Conservation (phyloP, 768 basidiomycete genomes). For the Multifurca ochricompacta region DNA sequence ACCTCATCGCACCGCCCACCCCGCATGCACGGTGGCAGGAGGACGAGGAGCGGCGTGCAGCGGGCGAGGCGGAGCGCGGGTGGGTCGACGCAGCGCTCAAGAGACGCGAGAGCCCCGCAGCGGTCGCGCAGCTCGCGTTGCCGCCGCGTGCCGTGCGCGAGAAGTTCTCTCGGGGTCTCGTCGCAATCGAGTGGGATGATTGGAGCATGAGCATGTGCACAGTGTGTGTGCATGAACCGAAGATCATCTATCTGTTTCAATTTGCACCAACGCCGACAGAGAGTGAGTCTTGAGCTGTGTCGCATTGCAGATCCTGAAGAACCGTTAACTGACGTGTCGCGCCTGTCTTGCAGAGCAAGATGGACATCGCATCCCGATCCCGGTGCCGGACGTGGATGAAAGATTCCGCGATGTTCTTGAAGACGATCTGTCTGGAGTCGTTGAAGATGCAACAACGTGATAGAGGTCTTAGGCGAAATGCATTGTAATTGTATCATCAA, state of each 20-base stretch:
- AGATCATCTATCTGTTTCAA: conserved; percentile 16
- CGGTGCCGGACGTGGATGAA: conserved; percentile 17
- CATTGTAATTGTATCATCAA: neutral
- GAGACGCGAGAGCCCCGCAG: conserved; percentile 9
- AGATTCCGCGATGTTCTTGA: conserved; percentile 12
- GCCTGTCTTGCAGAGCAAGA: conserved; percentile 3
- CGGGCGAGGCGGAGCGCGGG: conserved; percentile 18
- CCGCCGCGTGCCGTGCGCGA: conserved; percentile 9
- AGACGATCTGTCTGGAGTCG: neutral
- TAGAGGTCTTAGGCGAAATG: neutral
- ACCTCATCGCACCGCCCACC: conserved; percentile 6
- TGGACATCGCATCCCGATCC: conserved; percentile 19
- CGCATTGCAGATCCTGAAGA: too few relatives aligned
- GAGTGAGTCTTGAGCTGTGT: conserved; percentile 4
- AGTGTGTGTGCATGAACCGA: conserved; percentile 13
- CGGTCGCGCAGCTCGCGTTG: conserved; percentile 15
- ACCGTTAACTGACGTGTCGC: neutral
- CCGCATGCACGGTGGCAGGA: conserved; percentile 15
- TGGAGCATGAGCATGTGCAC: conserved; percentile 17
- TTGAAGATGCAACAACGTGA: neutral
- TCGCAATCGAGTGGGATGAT: conserved; percentile 18
- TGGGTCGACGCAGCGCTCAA: conserved; percentile 14
- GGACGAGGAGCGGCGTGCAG: conserved; percentile 13
- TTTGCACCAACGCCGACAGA: conserved; percentile 19
- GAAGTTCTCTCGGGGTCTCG: conserved; percentile 9